These are phyloP conservation scores for Wickerhamiella australiensis DNA, from an alignment of 805 yeast genomes.

Conservation along the genomic window DNA sequence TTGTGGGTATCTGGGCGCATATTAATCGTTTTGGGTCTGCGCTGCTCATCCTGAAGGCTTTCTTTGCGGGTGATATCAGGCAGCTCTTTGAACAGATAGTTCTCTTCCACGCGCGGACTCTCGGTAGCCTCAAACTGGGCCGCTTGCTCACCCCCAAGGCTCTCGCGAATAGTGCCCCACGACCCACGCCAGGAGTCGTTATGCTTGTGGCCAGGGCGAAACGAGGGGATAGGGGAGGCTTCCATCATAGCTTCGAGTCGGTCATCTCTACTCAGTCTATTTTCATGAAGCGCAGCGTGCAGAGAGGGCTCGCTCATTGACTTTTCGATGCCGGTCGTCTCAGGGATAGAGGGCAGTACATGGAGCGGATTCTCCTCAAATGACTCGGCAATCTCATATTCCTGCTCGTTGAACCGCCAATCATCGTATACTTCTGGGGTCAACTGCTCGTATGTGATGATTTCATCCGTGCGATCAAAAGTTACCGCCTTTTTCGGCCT, in stretches of 20 bases:
- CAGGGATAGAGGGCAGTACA: conserved; percentile 2
- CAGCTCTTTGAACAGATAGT: conserved; percentile 9
- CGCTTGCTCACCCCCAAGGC: background rate
- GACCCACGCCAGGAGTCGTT: conserved; percentile 13
- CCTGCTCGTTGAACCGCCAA: conserved; percentile 18
- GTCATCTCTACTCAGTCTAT: conserved; percentile 15
- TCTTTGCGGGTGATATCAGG: conserved; percentile 25
- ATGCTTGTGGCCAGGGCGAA: conserved; percentile 15
- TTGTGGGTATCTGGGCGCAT: background rate
- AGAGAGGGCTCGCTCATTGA: conserved; percentile 5
- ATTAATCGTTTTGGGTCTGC: conserved; percentile 22
- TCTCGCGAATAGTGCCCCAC: conserved; percentile 8
- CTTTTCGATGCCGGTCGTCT: conserved; percentile 1
- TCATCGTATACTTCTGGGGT: conserved; percentile 19
- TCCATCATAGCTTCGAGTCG: conserved; percentile 20
- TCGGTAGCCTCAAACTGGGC: background rate
- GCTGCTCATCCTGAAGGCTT: conserved; percentile 26
- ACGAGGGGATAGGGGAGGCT: conserved; percentile 14
- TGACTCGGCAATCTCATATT: conserved; percentile 12
- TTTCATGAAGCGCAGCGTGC: background rate
- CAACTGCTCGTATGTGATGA: conserved; percentile 20
- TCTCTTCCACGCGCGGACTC: background rate
- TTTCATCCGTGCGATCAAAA: conserved; percentile 24
- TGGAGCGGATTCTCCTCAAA: conserved; percentile 10
- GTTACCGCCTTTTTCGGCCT: conserved; percentile 20